A percentile compares a stretch with the other conserved stretches of the same genome.
Evolutionary conservation across 352 stramenopile species (phyloP).

Genomic region (Globisporangium splendens): DNA sequence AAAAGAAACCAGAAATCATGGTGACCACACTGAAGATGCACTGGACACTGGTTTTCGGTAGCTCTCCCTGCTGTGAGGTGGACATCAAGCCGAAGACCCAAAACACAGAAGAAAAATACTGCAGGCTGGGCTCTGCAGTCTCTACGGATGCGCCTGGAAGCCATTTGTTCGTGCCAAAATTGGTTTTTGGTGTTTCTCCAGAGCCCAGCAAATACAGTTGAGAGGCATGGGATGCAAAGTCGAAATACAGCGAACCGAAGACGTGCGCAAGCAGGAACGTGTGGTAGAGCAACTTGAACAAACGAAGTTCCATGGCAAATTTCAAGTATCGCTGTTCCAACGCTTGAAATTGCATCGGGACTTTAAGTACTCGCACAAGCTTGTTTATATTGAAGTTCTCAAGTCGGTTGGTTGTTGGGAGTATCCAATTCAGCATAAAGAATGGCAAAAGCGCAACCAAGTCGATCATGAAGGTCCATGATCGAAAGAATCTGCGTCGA

Average conservation of each 20-base stretch:
- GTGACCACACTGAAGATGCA: conserved; percentile 38
- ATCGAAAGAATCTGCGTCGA: conserved; percentile 32
- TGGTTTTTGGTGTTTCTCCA: conserved; percentile 6
- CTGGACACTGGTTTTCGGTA: conserved; percentile 28
- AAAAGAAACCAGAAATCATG: conserved; percentile 39
- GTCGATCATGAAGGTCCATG: conserved; percentile 35
- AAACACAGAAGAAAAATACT: conserved; percentile 36
- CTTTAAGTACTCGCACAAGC: conserved; percentile 40
- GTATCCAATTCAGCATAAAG: conserved; percentile 35
- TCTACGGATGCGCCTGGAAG: conserved; percentile 25
- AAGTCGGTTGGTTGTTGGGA: conserved; percentile 13
- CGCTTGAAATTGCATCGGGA: conserved; percentile 33
- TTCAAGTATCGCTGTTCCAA: conserved; percentile 46
- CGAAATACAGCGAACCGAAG: conserved; percentile 51
- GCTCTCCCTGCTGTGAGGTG: conserved; percentile 31
- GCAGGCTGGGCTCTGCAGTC: conserved; percentile 9
- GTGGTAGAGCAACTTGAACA: conserved; percentile 61
- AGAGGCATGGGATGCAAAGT: conserved; percentile 43
- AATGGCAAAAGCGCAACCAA: conserved; percentile 33
- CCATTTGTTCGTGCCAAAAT: conserved; percentile 46
- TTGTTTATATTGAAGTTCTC: conserved; percentile 58
- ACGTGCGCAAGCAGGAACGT: conserved; percentile 46
- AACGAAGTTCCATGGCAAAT: conserved; percentile 33
- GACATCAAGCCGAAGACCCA: conserved; percentile 47
- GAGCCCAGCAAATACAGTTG: conserved; percentile 17